A percentile compares a stretch with the other conserved stretches of the same genome.
These are phyloP conservation scores for Tagetes erecta DNA, from an alignment of 129 eudicot species.

Conservation along the genomic window DNA sequence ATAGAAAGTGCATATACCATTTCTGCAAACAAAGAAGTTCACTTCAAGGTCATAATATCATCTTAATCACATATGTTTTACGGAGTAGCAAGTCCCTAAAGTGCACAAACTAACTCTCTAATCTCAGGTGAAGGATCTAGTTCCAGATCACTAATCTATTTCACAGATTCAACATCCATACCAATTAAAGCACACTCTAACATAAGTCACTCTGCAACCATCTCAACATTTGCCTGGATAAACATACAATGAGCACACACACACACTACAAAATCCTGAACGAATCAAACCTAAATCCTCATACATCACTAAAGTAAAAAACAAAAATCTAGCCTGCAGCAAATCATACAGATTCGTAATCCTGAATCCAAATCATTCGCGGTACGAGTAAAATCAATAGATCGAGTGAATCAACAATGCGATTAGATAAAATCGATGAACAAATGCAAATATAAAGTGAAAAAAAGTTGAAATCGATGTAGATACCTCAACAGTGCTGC, in stretches of 20 bases:
- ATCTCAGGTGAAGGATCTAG: slow-evolving; percentile 5
- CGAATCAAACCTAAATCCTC: slow-evolving; percentile 5
- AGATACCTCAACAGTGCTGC: slow-evolving; percentile 74
- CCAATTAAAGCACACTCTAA: background rate
- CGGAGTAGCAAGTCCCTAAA: slow-evolving; percentile 6
- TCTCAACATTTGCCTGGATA: background rate
- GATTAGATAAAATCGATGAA: slow-evolving; percentile 5
- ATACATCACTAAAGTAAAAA: slow-evolving; percentile 6
- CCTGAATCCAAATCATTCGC: slow-evolving; percentile 17
- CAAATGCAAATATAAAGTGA: background rate
- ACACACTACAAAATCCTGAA: background rate
- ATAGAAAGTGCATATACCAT: background rate
- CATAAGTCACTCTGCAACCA: background rate
- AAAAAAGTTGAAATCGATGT: background rate
- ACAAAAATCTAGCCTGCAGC: slow-evolving; percentile 11
- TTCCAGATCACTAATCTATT: slow-evolving; percentile 18
- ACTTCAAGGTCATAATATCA: slow-evolving; percentile 1
- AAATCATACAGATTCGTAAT: background rate
- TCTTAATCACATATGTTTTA: background rate
- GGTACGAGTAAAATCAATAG: background rate
- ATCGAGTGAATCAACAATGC: slow-evolving; percentile 21
- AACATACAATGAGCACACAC: background rate
- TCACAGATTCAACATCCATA: background rate
- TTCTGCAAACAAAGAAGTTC: slow-evolving; percentile 1
- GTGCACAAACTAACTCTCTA: background rate